phyloP scores from a whole-genome alignment of 2,329 filamentous ascomycete species.

The Clarireedia monteithiana region DNA sequence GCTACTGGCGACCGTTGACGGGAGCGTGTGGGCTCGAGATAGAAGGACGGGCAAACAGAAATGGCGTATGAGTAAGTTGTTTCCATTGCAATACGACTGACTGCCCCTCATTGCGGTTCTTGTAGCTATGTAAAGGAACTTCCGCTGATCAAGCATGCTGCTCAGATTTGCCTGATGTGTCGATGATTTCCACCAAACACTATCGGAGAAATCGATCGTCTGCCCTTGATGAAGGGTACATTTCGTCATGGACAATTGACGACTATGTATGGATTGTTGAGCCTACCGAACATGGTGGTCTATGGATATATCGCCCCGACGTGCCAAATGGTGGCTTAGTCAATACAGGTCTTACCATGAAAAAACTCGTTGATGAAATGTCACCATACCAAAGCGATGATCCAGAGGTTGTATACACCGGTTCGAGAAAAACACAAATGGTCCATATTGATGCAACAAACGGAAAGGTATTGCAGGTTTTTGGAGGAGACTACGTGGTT shows the following conservation, averaged over 20 bases:
- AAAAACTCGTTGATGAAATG: conserved; percentile 76
- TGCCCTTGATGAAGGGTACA: conserved; percentile 48
- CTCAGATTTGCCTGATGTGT: conserved; percentile 33
- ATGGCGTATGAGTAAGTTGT: conserved; percentile 43
- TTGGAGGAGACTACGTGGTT: conserved; percentile 64
- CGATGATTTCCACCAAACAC: conserved; percentile 87
- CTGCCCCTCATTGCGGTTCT: not conserved
- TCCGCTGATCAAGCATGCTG: conserved; percentile 55
- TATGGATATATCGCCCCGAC: conserved; percentile 79
- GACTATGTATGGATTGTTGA: conserved; percentile 95
- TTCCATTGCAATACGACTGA: not conserved
- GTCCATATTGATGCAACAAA: conserved; percentile 84
- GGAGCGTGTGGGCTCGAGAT: conserved; percentile 86
- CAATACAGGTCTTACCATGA: conserved; percentile 67
- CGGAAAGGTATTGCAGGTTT: conserved; percentile 75
- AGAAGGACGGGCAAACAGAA: conserved; percentile 74
- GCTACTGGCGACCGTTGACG: conserved; percentile 99
- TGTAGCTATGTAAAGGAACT: not conserved
- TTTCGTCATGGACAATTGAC: conserved; percentile 50
- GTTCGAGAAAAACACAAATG: conserved; percentile 82
- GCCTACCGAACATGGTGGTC: conserved; percentile 74
- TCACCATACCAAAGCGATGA: conserved; percentile 69
- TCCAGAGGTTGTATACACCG: conserved; percentile 78
- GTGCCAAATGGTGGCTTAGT: conserved; percentile 50
- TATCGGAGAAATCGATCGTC: conserved; percentile 61